Percentiles rank a stretch among this genome's conserved stretches.
Conservation (phyloP, 2,329 filamentous ascomycete species). For the Hymenoscyphus occultus region DNA sequence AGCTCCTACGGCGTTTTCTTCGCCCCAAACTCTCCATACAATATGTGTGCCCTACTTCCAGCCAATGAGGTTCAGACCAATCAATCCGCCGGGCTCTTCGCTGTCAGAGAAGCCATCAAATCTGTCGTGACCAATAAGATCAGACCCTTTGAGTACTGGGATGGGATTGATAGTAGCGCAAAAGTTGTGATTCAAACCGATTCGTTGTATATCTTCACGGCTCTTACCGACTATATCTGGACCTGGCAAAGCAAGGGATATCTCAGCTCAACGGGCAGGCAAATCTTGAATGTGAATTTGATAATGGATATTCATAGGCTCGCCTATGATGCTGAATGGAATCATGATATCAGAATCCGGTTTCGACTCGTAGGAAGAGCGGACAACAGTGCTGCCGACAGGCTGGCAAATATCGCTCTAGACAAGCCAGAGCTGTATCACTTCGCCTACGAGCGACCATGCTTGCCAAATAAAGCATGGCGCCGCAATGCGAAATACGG, state of each 20-base stretch:
- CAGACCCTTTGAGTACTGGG: too few species aligned
- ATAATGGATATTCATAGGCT: neutral
- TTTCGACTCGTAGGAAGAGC: neutral
- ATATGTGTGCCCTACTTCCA: neutral
- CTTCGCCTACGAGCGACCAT: neutral
- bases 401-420: neutral
- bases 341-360: neutral
- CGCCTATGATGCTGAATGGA: neutral
- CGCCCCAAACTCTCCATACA: neutral
- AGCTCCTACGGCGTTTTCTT: neutral
- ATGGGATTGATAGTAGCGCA: too few species aligned
- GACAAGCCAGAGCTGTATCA: neutral
- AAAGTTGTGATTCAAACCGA: neutral
- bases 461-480: neutral
- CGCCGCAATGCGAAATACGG: neutral
- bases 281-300: neutral
- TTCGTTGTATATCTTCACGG: neutral
- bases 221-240: neutral
- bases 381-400: neutral
- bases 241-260: neutral
- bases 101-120: neutral
- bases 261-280: neutral
- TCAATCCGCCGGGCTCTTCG: neutral
- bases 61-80: neutral
- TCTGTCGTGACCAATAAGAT: neutral